A percentile compares a stretch with the other conserved stretches of the same genome.
These are phyloP conservation scores for Stylonectria norvegica DNA, from an alignment of 2,329 filamentous ascomycete species.

Conservation along the genomic window DNA sequence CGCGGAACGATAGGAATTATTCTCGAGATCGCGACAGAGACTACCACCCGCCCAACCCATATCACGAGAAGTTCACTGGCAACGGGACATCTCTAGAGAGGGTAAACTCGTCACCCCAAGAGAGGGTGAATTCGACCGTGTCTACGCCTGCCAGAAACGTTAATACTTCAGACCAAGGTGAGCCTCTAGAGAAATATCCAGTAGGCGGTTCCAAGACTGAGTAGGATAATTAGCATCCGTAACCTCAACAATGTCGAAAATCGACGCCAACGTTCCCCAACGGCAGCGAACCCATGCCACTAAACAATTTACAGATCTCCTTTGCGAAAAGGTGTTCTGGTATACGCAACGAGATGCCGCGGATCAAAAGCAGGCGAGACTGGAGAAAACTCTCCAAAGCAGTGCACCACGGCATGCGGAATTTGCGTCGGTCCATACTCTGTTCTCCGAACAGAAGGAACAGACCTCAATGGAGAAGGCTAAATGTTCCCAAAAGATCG, in stretches of 20 bases:
- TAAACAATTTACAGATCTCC: constrained; percentile 15
- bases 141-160: constrained; percentile 4
- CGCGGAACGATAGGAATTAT: constrained; percentile 11
- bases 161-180: constrained; percentile 16
- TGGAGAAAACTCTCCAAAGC: constrained; percentile 13
- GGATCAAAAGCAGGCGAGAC: constrained; percentile 15
- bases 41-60: too few species aligned
- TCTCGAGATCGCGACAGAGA: too few species aligned
- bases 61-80: too few species aligned
- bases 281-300: constrained; percentile 1
- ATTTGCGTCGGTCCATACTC: constrained; percentile 16
- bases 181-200: background rate
- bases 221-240: constrained; percentile 4
- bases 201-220: background rate
- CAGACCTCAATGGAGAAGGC: constrained; percentile 7
- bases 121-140: constrained; percentile 4
- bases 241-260: constrained; percentile 4
- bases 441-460: constrained; percentile 17
- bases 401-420: constrained; percentile 18
- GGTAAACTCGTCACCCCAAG: too few species aligned
- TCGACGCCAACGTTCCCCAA: constrained; percentile 1
- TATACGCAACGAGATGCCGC: constrained; percentile 16
- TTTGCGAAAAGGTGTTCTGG: constrained; percentile 22
- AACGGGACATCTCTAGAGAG: too few species aligned
- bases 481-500: constrained; percentile 7